Conservation (phyloP, 306 rosid species). For the Dalbergia cochinchinensis region DNA sequence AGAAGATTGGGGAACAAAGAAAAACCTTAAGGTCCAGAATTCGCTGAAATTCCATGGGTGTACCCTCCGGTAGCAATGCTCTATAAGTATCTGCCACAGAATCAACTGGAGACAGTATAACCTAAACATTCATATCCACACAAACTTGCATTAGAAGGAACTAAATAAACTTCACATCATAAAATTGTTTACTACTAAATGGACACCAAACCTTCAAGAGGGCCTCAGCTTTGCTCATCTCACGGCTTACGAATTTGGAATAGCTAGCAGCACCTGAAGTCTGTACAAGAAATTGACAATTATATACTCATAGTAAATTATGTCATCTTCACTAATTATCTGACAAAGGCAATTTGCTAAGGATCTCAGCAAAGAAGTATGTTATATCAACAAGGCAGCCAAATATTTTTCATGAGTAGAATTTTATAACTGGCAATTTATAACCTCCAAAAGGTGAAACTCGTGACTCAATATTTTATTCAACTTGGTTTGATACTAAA, state of each 20-base stretch:
- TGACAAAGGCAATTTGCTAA: slow-evolving; percentile 11
- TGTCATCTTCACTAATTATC: slow-evolving; percentile 21
- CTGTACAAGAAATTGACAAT: slow-evolving; percentile 51
- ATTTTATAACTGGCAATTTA: neutral
- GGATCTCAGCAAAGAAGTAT: slow-evolving; percentile 17
- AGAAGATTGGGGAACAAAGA: slow-evolving; percentile 32
- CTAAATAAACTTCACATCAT: slow-evolving; percentile 11
- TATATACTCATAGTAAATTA: slow-evolving; percentile 23
- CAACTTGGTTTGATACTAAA: slow-evolving; percentile 35
- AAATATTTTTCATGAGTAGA: slow-evolving; percentile 5
- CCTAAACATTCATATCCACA: slow-evolving; percentile 59
- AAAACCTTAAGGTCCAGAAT: slow-evolving; percentile 97
- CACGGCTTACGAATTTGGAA: slow-evolving; percentile 95
- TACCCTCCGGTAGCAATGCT: slow-evolving; percentile 97
- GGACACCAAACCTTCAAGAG: slow-evolving; percentile 79
- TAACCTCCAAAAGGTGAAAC: slow-evolving; percentile 29
- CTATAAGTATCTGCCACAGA: slow-evolving; percentile 97
- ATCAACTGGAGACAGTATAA: slow-evolving; percentile 93
- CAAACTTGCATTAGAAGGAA: slow-evolving; percentile 37
- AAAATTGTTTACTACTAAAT: slow-evolving; percentile 18
- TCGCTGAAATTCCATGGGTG: slow-evolving; percentile 98
- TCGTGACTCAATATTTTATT: slow-evolving; percentile 3
- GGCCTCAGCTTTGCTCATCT: slow-evolving; percentile 99
- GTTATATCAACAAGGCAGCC: neutral
- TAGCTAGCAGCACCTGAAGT: slow-evolving; percentile 93